Base-by-base conservation (phyloP, 305 asterid genomes). In the Fraxinus dipetala region DNA sequence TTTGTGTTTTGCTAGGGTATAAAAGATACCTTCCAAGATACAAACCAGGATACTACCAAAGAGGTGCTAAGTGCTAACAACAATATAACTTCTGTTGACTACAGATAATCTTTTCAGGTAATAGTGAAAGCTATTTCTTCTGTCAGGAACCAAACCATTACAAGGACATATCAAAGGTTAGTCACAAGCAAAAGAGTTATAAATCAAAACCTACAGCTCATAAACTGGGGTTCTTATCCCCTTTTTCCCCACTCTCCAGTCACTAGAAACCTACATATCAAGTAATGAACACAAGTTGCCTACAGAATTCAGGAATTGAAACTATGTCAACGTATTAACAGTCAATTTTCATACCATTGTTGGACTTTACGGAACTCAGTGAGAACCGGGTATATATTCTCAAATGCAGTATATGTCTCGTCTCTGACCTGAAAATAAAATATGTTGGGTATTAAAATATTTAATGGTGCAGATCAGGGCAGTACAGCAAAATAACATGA, bases 361-460 rank as follows among this genome's bases (percentile, higher is more conserved):
- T 90, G 93, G 77, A 90, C 93, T 87, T 90, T 90, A 40, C 91
- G 93, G 63, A 83, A 90, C 83, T 90, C 93, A 7, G 89, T 89
- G 77, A 90, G 92, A 76, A 90, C 93, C 10, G 93, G 93, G 83
- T 90, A 90, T 85, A 90, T 90, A 79, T 89, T 90, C 90, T 90
- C 93, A 81, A 90, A 90, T 75, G 93, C 93, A 63, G 91, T 85
- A 70, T 90, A 90, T 0, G 93, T 90, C 83, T 90, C 93, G 38
- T 90, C 92, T 83, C 94, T 84, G 72, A 90, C 92, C 94, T 90
- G 91, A 13, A 84, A 85, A 88, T 54, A 65, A 79, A 67, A 31
- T 56, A 51, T 72, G 78, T 78, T 4, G 9, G 11, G 26, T 40
- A 36, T 67, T 13, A 22, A 31, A 61, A 79, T 78, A 69, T 31